phyloP scores from a whole-genome alignment of 495 filamentous ascomycete genomes.

The Aspergillus egyptiacus region DNA sequence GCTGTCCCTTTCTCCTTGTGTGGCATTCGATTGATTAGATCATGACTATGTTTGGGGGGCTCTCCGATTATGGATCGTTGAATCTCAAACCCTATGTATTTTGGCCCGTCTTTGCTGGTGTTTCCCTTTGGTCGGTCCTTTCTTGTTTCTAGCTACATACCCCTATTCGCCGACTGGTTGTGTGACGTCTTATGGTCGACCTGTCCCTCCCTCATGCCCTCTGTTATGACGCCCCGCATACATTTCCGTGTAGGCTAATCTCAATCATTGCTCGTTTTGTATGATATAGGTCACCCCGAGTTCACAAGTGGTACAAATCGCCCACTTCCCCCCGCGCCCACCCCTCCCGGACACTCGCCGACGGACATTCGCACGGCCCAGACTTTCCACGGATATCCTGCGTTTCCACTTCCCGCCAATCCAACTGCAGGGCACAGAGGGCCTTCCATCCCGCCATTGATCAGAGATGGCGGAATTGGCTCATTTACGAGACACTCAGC shows the following conservation, averaged over 20 bases:
- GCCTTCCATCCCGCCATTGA: slow-evolving; percentile 64
- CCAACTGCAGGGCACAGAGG: slow-evolving; percentile 34
- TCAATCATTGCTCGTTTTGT: slow-evolving; percentile 15
- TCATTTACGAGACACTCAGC: slow-evolving; percentile 40
- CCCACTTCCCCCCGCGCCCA: slow-evolving; percentile 22
- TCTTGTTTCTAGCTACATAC: slow-evolving; percentile 25
- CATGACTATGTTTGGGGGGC: not conserved
- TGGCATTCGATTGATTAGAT: not conserved
- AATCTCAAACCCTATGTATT: slow-evolving; percentile 21
- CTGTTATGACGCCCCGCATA: slow-evolving; percentile 13
- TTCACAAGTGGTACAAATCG: slow-evolving; percentile 31
- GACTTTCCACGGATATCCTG: slow-evolving; percentile 68
- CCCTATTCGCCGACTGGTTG: slow-evolving; percentile 16
- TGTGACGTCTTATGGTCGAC: slow-evolving; percentile 19
- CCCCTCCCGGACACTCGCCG: slow-evolving; percentile 21
- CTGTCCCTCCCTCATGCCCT: slow-evolving; percentile 17
- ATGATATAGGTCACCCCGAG: slow-evolving; percentile 35
- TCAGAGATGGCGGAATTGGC: slow-evolving; percentile 59
- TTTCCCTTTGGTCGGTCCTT: slow-evolving; percentile 16
- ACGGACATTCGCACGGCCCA: slow-evolving; percentile 66
- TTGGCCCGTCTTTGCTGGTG: slow-evolving; percentile 20
- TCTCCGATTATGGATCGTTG: slow-evolving; percentile 1
- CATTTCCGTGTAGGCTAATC: slow-evolving; percentile 44
- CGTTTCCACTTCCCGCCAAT: slow-evolving; percentile 51
- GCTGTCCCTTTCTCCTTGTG: not conserved